Percentiles rank a stretch among this genome's conserved stretches.
Conservation (phyloP, 2,329 filamentous ascomycete genomes). For the Epichloe baconii region DNA sequence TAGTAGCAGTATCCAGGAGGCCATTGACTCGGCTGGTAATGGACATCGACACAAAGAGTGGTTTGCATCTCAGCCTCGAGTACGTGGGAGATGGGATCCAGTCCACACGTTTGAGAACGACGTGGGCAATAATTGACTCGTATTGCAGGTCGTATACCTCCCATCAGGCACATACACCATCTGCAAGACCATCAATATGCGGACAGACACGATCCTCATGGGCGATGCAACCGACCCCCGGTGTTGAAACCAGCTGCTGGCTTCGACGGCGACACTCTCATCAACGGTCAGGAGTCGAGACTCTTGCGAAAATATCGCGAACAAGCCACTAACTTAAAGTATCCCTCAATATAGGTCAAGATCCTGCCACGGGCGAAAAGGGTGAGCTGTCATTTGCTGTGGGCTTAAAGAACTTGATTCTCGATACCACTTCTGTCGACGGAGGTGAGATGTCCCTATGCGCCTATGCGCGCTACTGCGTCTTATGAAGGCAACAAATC, state of each 20-base stretch:
- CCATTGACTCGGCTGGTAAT: slow-evolving; percentile 25
- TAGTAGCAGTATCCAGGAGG: slow-evolving; percentile 22
- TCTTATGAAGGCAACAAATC: neutral
- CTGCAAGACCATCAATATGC: slow-evolving; percentile 25
- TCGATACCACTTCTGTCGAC: slow-evolving; percentile 27
- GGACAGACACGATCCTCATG: slow-evolving; percentile 32
- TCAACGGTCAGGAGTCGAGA: slow-evolving; percentile 15
- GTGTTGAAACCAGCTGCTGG: slow-evolving; percentile 25
- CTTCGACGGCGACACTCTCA: slow-evolving; percentile 21
- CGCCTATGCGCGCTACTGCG: neutral
- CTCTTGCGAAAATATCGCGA: neutral
- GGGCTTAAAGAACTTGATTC: slow-evolving; percentile 28
- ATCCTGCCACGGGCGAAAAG: slow-evolving; percentile 17
- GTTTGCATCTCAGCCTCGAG: slow-evolving; percentile 30
- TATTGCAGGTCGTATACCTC: slow-evolving; percentile 25
- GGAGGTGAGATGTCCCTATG: slow-evolving; percentile 11
- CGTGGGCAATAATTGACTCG: neutral
- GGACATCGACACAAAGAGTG: slow-evolving; percentile 22
- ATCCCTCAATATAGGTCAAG: slow-evolving; percentile 11
- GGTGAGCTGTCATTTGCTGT: slow-evolving; percentile 31
- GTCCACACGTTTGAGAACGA: neutral
- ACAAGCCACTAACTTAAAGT: neutral
- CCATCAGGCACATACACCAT: slow-evolving; percentile 29
- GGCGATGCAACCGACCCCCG: slow-evolving; percentile 31
- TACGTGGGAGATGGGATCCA: slow-evolving; percentile 5